These are phyloP conservation scores for Guadua angustifolia DNA, from an alignment of 176 grass and related monocot species.

Conservation along the genomic window DNA sequence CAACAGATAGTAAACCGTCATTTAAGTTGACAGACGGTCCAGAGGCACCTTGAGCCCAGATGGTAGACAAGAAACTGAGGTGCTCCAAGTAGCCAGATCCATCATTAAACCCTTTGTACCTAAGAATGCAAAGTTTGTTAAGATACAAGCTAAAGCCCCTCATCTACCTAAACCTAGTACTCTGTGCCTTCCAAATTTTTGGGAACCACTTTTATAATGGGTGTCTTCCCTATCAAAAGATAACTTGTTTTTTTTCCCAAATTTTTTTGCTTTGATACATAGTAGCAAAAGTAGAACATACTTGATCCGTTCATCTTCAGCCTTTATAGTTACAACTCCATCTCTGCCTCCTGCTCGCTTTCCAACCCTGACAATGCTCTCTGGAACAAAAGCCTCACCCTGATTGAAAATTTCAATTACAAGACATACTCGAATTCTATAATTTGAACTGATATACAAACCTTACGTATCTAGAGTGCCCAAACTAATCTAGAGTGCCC, in stretches of 20 bases:
- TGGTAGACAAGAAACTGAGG: conserved; percentile 75
- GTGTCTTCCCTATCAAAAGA: not conserved
- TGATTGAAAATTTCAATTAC: conserved; percentile 45
- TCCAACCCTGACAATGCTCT: conserved; percentile 77
- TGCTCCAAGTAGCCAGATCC: conserved; percentile 95
- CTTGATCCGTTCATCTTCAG: conserved; percentile 80
- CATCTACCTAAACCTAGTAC: not conserved
- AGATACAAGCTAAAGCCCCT: conserved; percentile 1
- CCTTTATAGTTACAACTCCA: conserved; percentile 61
- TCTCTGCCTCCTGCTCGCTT: conserved; percentile 66
- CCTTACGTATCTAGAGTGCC: not conserved
- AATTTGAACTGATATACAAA: not conserved
- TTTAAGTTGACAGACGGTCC: conserved; percentile 58
- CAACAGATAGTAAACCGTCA: conserved; percentile 77
- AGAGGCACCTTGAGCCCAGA: conserved; percentile 59
- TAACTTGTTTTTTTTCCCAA: not conserved
- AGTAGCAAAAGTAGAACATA: conserved; percentile 40
- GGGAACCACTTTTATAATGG: not conserved
- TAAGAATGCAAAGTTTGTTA: conserved; percentile 22
- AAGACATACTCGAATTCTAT: not conserved
- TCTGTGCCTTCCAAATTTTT: too few species aligned
- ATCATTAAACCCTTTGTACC: conserved; percentile 92
- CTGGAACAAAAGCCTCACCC: conserved; percentile 91
- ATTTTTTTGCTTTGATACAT: too few species aligned
- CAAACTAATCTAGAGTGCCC: not conserved